These are phyloP conservation scores for Kwoniella sp. DNA, from an alignment of 768 basidiomycete species.

Conservation along the genomic window DNA sequence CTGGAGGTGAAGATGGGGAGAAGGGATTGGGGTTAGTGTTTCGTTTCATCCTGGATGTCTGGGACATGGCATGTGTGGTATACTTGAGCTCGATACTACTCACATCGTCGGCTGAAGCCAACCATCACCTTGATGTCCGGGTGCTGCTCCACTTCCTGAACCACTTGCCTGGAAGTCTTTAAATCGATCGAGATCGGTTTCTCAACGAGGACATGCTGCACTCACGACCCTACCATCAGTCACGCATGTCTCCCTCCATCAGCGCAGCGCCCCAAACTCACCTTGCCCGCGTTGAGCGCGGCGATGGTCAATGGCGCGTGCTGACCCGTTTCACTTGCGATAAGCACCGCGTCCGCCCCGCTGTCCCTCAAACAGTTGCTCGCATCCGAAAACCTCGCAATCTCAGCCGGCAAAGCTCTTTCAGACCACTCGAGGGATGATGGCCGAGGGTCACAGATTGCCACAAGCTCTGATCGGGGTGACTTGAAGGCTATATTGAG, in stretches of 20 bases:
- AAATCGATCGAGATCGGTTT: too few relatives aligned
- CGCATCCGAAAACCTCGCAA: constrained; percentile 11
- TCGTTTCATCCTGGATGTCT: too few relatives aligned
- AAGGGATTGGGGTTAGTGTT: too few relatives aligned
- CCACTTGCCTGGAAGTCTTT: too few relatives aligned
- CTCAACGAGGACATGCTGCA: too few relatives aligned
- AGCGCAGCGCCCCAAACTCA: too few relatives aligned
- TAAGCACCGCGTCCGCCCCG: constrained; percentile 29
- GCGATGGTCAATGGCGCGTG: constrained; percentile 31
- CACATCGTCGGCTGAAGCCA: constrained; percentile 36
- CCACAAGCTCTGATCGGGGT: constrained; percentile 16
- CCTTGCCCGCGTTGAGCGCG: constrained; percentile 29
- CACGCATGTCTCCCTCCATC: too few relatives aligned
- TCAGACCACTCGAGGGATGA: constrained; percentile 13
- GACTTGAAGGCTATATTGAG: constrained; percentile 11
- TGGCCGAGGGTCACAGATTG: constrained; percentile 8
- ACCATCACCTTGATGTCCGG: constrained; percentile 33
- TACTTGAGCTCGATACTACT: constrained; percentile 12
- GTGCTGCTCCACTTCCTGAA: constrained; percentile 15
- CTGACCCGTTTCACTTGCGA: constrained; percentile 30
- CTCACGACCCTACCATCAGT: too few relatives aligned
- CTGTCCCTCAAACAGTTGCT: constrained; percentile 15
- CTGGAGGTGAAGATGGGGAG: too few relatives aligned
- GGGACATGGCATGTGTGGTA: constrained; percentile 3
- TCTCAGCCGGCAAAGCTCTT: not conserved